Base-by-base conservation (phyloP, 2,329 filamentous ascomycete genomes). In the Bipolaris victoriae region DNA sequence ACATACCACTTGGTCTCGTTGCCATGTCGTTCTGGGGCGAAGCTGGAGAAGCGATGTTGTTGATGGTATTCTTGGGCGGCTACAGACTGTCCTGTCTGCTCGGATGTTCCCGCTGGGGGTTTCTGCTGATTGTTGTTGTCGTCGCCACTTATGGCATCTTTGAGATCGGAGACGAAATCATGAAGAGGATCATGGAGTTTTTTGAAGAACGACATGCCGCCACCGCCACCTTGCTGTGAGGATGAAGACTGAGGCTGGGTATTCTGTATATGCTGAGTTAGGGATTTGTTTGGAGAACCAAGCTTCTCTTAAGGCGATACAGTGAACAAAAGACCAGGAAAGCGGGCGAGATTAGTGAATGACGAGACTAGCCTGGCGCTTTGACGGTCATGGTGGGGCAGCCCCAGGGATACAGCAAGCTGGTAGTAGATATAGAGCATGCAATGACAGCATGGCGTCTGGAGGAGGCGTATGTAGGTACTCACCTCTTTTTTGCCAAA, bases 1-100 rank as follows among this genome's bases (percentile, higher is more conserved):
- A 95, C 90, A 76, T 90, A 93, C 91, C 92, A 96, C 81, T 96
- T 96, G 61, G 86, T 87, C 62, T 87, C 81, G 70, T 92, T 88
- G 55, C 89, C 89, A 31, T 85, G 84, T 18, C 90, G 84, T 68
- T 88, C 84, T 1, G 90, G 87, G 1, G 90, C 90, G 78, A 96
- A 96, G 57, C 83, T 85, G 47, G 81, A 76, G 68, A 82, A 86
- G 52, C 84, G 80, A 63, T 86, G 78, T 57, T 82, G 70, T 35
- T 63, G 58, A 52, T 82, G 77, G 53, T 76, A 76, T 50, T 76
- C 71, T 58, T 80, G 76, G 15, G 66, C 68, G 5, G 66, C 68
- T 53, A 67, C 67, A 16, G 64, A 37, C 44, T 55, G 59, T n/a
- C 62, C 61, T 33, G 66, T 61, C 16, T 70, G 67, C 40, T 59